A percentile compares a stretch with the other conserved stretches of the same genome.
phyloP scores from a whole-genome alignment of 2,329 filamentous ascomycete genomes.

The Aspergillus piperis region DNA sequence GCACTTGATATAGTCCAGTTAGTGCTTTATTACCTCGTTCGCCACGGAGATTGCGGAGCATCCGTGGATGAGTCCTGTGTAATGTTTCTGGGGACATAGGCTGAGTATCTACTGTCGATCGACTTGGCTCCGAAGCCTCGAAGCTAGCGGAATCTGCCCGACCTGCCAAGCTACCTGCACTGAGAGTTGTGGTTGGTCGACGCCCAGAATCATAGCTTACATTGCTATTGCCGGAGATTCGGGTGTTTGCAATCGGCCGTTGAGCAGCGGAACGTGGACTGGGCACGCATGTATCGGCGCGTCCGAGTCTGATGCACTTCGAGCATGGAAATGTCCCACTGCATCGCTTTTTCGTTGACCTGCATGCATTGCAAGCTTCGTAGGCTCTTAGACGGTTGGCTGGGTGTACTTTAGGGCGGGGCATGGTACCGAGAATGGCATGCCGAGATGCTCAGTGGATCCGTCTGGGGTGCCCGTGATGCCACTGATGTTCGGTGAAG shows the following conservation, averaged over 20 bases:
- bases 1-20: constrained; percentile 22
- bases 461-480: background rate
- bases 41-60: constrained; percentile 56
- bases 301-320: constrained; percentile 50
- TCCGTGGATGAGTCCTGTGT: constrained; percentile 38
- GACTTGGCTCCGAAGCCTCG: background rate
- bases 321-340: constrained; percentile 52
- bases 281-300: constrained; percentile 41
- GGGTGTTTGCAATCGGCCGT: background rate
- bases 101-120: constrained; percentile 10
- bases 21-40: constrained; percentile 48
- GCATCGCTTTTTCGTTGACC: constrained; percentile 55
- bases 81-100: constrained; percentile 31
- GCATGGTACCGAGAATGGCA: constrained; percentile 41
- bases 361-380: constrained; percentile 53
- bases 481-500: background rate
- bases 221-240: background rate
- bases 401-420: constrained; percentile 54
- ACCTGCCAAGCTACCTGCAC: background rate
- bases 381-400: constrained; percentile 52
- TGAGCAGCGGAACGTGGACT: constrained; percentile 6
- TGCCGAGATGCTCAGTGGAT: background rate
- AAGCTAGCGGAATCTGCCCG: constrained; percentile 15
- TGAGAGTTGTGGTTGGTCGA: background rate
- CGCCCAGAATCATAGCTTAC: background rate